Percentiles rank a stretch among this genome's conserved stretches.
Conservation (phyloP, 495 filamentous ascomycete genomes). For the Xylaria scruposa region DNA sequence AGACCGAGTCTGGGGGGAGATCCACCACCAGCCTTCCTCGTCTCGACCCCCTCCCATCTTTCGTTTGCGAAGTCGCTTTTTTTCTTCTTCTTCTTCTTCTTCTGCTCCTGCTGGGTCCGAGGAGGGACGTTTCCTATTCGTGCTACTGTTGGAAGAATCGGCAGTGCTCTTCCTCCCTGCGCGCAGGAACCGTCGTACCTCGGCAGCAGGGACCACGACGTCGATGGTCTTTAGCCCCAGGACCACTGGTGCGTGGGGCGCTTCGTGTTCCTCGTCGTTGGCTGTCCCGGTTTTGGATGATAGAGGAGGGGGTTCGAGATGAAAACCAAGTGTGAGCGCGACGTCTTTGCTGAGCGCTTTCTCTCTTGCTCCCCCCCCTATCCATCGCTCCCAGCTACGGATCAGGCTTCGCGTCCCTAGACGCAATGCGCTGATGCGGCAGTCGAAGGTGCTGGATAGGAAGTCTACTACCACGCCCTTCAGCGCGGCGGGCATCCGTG, state of each 20-base stretch:
- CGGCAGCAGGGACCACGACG: slow-evolving; percentile 47
- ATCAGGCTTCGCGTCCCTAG: slow-evolving; percentile 53
- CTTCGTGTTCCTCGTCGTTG: neutral
- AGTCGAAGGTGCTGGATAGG: slow-evolving; percentile 54
- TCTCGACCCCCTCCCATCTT: slow-evolving; percentile 46
- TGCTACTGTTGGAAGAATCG: neutral
- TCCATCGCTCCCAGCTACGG: slow-evolving; percentile 49
- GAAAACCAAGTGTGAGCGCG: slow-evolving; percentile 50
- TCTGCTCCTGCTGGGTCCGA: too few species aligned
- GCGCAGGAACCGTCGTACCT: slow-evolving; percentile 43
- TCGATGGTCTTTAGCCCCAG: slow-evolving; percentile 51
- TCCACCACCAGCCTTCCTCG: slow-evolving; percentile 58
- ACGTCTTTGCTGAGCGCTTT: slow-evolving; percentile 43
- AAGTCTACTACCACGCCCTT: slow-evolving; percentile 52
- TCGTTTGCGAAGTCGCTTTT: slow-evolving; percentile 39
- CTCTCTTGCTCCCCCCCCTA: slow-evolving; percentile 30
- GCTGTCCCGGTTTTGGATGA: neutral
- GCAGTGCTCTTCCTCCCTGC: slow-evolving; percentile 19
- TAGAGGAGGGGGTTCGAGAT: slow-evolving; percentile 34
- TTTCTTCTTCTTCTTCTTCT: slow-evolving; percentile 35
- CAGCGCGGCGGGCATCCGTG: slow-evolving; percentile 53
- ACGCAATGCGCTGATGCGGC: slow-evolving; percentile 50
- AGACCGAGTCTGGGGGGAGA: slow-evolving; percentile 14
- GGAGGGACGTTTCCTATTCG: slow-evolving; percentile 27
- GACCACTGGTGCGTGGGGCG: neutral